Conservation (phyloP, 306 rosid genomes). For the Cicer pinnatifidum region DNA sequence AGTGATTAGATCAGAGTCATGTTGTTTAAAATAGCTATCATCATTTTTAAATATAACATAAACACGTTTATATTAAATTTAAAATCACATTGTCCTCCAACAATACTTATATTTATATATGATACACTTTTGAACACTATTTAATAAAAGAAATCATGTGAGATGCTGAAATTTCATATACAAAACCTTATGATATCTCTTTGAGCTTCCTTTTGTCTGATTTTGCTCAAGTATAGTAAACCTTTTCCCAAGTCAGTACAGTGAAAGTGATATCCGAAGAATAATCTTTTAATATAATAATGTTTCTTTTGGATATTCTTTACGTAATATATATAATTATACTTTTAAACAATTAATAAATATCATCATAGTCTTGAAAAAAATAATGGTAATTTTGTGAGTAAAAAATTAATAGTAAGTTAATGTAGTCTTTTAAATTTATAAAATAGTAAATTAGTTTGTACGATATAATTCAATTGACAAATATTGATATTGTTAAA, state of each 20-base stretch:
- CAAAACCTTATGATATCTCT: neutral
- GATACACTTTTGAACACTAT: too few relatives aligned
- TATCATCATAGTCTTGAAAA: too few relatives aligned
- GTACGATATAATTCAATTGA: too few relatives aligned
- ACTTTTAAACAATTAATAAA: neutral
- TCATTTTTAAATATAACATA: too few relatives aligned
- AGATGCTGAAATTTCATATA: neutral
- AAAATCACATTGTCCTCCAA: neutral
- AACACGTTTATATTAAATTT: neutral
- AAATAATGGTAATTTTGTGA: too few relatives aligned
- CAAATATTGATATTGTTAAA: too few relatives aligned
- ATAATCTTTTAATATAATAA: constrained; percentile 28
- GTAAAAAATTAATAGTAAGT: too few relatives aligned
- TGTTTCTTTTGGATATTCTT: constrained; percentile 40
- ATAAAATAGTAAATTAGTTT: too few relatives aligned
- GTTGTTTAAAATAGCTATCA: too few relatives aligned
- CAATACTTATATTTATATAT: neutral
- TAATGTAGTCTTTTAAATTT: too few relatives aligned
- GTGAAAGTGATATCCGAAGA: constrained; percentile 37
- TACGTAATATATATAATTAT: neutral
- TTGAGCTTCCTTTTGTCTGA: constrained; percentile 28
- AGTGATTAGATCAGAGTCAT: too few relatives aligned
- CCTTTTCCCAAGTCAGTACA: constrained; percentile 28
- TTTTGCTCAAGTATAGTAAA: constrained; percentile 27
- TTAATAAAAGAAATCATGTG: too few relatives aligned